A percentile compares a stretch with the other conserved stretches of the same genome.
These are phyloP conservation scores for Hygrophila difformis DNA, from an alignment of 257 asterid genomes.

Conservation along the genomic window DNA sequence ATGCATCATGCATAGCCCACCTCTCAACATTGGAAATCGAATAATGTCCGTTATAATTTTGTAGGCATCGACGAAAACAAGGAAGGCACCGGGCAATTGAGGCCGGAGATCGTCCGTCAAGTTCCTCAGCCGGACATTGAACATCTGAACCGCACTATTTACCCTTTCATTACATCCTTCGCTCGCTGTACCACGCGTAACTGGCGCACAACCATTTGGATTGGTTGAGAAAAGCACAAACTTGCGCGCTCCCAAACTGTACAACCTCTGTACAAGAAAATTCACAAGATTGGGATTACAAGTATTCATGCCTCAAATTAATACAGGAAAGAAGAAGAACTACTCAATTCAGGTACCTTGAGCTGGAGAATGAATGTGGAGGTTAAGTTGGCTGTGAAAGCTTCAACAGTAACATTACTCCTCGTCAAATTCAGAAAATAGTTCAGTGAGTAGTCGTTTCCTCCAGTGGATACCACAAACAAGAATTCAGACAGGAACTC, in stretches of 20 bases:
- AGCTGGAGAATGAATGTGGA: slow-evolving; percentile 32
- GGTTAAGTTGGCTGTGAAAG: slow-evolving; percentile 43
- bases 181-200: slow-evolving; percentile 20
- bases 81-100: slow-evolving; percentile 46
- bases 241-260: slow-evolving; percentile 61
- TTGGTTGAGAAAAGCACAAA: slow-evolving; percentile 52
- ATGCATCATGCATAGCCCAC: slow-evolving; percentile 21
- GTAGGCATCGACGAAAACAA: slow-evolving; percentile 50
- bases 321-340: not conserved
- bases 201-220: slow-evolving; percentile 75
- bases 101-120: slow-evolving; percentile 35
- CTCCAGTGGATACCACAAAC: slow-evolving; percentile 69
- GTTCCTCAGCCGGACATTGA: slow-evolving; percentile 37
- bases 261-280: slow-evolving; percentile 31
- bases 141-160: slow-evolving; percentile 38
- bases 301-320: not conserved
- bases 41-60: slow-evolving; percentile 46
- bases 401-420: slow-evolving; percentile 34
- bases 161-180: slow-evolving; percentile 28
- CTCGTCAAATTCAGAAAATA: slow-evolving; percentile 33
- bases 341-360: slow-evolving; percentile 3
- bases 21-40: slow-evolving; percentile 31
- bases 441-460: slow-evolving; percentile 64
- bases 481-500: slow-evolving; percentile 26
- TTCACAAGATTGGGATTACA: too few species aligned